Evolutionary conservation across 1,139 yeast species (phyloP), one percentile per base, ranked within the genome.

Genomic region (Komagataea norvegica): DNA sequence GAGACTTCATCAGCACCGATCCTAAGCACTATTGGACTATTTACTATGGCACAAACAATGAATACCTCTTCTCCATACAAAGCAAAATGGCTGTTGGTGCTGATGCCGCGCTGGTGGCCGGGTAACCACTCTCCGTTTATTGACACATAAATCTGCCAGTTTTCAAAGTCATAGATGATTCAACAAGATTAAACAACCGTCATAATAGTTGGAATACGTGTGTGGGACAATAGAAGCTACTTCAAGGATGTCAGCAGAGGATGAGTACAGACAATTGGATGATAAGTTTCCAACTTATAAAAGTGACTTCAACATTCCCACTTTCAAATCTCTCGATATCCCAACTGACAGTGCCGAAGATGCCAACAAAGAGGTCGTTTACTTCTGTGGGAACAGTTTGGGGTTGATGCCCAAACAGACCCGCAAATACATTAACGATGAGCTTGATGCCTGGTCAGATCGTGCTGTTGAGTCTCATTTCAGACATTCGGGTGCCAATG

Each of bases 391-490:
- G 6, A 88, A 89, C 62, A 87, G 96, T 8, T 72, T 89, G 8
- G 97, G 97, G 0, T 64, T 89, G 42, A 84, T 87, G 93, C 96
- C 97, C 0, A 65, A 62, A 37, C 54, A 65, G 4, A 79, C 88
- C 0, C 66, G 74, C 21, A 49, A 51, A 3, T 84, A 87, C 16
- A 66, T 89, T 11, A 62, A 62, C 33, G 68, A 65, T 26, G 96
- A 89, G 59, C 64, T 89, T 30, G 73, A 77, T 44, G 94, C 93
- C 0, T 89, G 97, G 97, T 66, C 74, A 22, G 67, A 60, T 27
- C 67, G 88, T 33, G 96, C 80, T 0, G 97, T 89, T 4, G 88
- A 84, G 44, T 74, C 93, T 0, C 97, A 89, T 57, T 86, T 86
- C 61, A 71, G 76, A 42, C 87, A 84, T 45, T 83, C 80, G 2